These are phyloP conservation scores for Ceratobasidium sp. DNA, from an alignment of 1,284 basidiomycete genomes.

Conservation along the genomic window DNA sequence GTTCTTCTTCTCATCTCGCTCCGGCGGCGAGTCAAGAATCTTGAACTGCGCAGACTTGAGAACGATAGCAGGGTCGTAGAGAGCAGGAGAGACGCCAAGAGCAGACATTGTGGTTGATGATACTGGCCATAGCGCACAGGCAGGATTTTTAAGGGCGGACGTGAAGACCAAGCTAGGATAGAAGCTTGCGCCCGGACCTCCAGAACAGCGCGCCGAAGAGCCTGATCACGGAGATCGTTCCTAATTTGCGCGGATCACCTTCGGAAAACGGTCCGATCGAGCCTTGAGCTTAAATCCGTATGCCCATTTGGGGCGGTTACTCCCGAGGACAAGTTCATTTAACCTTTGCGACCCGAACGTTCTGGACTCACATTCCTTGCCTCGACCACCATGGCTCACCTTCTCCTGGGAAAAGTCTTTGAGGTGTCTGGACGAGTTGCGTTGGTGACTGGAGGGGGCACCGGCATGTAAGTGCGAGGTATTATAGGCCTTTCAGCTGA, in stretches of 20 bases:
- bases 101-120: conserved; percentile 11
- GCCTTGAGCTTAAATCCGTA: not conserved
- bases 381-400: conserved; percentile 13
- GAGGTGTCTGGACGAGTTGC: conserved; percentile 68
- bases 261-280: conserved; percentile 19
- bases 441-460: conserved; percentile 80
- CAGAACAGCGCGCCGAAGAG: too few relatives aligned
- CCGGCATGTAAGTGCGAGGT: conserved; percentile 74
- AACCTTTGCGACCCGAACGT: not conserved
- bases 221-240: conserved; percentile 29
- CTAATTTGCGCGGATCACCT: conserved; percentile 20
- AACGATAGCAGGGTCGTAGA: conserved; percentile 42
- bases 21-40: conserved; percentile 39
- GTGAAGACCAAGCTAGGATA: conserved; percentile 7
- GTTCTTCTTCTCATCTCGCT: conserved; percentile 39
- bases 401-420: conserved; percentile 51
- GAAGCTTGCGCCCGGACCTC: conserved; percentile 1
- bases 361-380: not conserved
- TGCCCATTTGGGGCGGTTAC: not conserved
- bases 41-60: conserved; percentile 43
- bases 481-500: not conserved
- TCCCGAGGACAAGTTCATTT: not conserved
- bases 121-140: not conserved
- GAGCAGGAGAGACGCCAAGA: conserved; percentile 31
- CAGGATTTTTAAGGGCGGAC: conserved; percentile 24